Evolutionary conservation across 768 basidiomycete species (phyloP).

Genomic region (Hydnomerulius pinastri): DNA sequence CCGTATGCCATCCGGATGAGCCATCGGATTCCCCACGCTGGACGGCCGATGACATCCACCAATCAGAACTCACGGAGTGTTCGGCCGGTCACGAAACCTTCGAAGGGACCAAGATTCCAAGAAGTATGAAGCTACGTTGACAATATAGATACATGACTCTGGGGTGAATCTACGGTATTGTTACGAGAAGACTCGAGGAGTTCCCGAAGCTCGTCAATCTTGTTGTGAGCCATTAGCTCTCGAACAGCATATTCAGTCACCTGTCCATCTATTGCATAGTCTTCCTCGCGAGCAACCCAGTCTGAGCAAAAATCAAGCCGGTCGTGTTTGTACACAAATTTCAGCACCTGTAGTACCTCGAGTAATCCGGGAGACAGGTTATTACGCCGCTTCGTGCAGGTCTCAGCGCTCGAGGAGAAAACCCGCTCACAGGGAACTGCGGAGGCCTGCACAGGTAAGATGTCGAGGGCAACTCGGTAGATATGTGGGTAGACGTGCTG

Average conservation of each 20-base stretch:
- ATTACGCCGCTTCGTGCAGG: not conserved
- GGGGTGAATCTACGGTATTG: not conserved
- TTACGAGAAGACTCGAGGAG: not conserved
- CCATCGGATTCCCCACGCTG: not conserved
- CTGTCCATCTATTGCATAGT: slow-evolving; percentile 1
- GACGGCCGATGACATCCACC: not conserved
- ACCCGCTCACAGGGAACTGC: slow-evolving; percentile 22
- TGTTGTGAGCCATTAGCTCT: not conserved
- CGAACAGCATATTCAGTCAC: not conserved
- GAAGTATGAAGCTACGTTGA: too few species aligned
- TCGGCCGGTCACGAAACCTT: not conserved
- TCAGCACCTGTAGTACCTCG: slow-evolving; percentile 26
- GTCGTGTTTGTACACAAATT: slow-evolving; percentile 26
- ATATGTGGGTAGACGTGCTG: not conserved
- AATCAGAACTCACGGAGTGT: not conserved
- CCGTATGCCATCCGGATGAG: not conserved
- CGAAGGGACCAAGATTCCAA: too few species aligned
- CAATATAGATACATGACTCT: too few species aligned
- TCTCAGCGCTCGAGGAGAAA: slow-evolving; percentile 20
- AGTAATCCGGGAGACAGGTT: not conserved
- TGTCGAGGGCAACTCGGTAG: slow-evolving; percentile 14
- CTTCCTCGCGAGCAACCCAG: slow-evolving; percentile 6
- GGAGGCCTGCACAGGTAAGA: slow-evolving; percentile 23
- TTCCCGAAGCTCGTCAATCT: not conserved
- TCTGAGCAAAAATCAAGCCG: slow-evolving; percentile 21